Conservation (phyloP, 495 filamentous ascomycete genomes). For the Amorphotheca resinae region DNA sequence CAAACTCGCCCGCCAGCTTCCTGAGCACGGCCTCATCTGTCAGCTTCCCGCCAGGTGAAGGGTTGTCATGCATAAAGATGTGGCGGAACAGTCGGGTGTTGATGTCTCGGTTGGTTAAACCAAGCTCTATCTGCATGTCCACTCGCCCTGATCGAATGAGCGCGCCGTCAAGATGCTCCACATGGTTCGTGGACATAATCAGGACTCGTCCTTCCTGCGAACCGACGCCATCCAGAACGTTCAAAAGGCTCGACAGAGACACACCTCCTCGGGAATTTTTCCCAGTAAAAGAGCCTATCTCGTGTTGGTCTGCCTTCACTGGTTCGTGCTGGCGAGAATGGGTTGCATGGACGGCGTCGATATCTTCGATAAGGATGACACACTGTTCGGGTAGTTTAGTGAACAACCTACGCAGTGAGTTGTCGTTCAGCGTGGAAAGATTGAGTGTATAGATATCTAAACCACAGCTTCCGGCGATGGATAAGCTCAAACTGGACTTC, state of each 20-base stretch:
- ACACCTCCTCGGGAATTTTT: neutral
- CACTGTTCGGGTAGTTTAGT: conserved; percentile 50
- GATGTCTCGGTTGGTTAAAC: neutral
- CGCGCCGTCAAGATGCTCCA: conserved; percentile 58
- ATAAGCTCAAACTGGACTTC: conserved; percentile 46
- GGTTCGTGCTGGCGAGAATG: conserved; percentile 32
- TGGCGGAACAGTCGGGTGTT: neutral
- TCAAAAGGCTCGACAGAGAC: conserved; percentile 48
- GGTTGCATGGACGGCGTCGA: conserved; percentile 52
- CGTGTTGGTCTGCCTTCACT: conserved; percentile 16
- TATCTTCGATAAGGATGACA: conserved; percentile 42
- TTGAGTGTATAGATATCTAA: conserved; percentile 46
- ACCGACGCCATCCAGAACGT: conserved; percentile 65
- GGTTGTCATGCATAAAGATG: conserved; percentile 1
- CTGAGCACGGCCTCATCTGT: conserved; percentile 25
- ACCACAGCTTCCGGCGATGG: conserved; percentile 52
- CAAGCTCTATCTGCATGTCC: conserved; percentile 39
- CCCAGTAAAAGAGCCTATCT: conserved; percentile 4
- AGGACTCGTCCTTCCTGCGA: conserved; percentile 62
- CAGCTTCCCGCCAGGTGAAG: conserved; percentile 9
- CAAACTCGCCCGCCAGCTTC: conserved; percentile 37
- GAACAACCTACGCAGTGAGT: conserved; percentile 55
- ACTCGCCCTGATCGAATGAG: conserved; percentile 63
- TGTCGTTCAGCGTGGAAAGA: conserved; percentile 34
- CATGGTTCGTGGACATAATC: conserved; percentile 73